These are phyloP conservation scores for Hypoxylon sp. DNA, from an alignment of 2,329 filamentous ascomycete genomes.

Conservation along the genomic window DNA sequence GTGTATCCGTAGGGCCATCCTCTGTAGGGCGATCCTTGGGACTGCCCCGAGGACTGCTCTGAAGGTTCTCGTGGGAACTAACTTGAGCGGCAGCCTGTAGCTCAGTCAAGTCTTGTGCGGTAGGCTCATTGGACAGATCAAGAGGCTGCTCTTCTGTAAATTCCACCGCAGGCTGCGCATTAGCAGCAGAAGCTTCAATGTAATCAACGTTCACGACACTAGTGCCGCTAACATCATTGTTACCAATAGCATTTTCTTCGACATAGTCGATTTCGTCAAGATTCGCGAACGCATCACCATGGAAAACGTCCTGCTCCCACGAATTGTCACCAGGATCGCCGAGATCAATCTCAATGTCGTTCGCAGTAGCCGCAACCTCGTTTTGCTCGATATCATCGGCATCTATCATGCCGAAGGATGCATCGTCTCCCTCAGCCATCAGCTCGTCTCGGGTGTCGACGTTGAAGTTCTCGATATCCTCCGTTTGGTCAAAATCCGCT, in stretches of 20 bases:
- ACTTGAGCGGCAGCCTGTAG: not conserved
- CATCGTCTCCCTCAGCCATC: slow-evolving; percentile 52
- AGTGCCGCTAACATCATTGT: slow-evolving; percentile 29
- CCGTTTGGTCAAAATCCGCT: slow-evolving; percentile 48
- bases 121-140: not conserved
- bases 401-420: slow-evolving; percentile 52
- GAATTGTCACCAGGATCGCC: slow-evolving; percentile 44
- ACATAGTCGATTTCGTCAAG: slow-evolving; percentile 45
- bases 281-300: slow-evolving; percentile 29
- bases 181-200: slow-evolving; percentile 13
- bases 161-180: not conserved
- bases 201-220: slow-evolving; percentile 23
- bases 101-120: too few relatives aligned
- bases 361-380: slow-evolving; percentile 38
- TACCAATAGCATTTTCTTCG: slow-evolving; percentile 39
- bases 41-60: slow-evolving; percentile 1
- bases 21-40: slow-evolving; percentile 14
- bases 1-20: slow-evolving; percentile 11
- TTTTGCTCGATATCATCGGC: slow-evolving; percentile 48
- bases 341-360: slow-evolving; percentile 51
- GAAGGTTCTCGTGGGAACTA: not conserved
- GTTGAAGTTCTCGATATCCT: slow-evolving; percentile 49
- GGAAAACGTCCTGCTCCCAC: slow-evolving; percentile 44
- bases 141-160: not conserved
- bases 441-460: slow-evolving; percentile 50